These are phyloP conservation scores for Penicillium paneum DNA, from an alignment of 2,329 filamentous ascomycete species.

Conservation along the genomic window DNA sequence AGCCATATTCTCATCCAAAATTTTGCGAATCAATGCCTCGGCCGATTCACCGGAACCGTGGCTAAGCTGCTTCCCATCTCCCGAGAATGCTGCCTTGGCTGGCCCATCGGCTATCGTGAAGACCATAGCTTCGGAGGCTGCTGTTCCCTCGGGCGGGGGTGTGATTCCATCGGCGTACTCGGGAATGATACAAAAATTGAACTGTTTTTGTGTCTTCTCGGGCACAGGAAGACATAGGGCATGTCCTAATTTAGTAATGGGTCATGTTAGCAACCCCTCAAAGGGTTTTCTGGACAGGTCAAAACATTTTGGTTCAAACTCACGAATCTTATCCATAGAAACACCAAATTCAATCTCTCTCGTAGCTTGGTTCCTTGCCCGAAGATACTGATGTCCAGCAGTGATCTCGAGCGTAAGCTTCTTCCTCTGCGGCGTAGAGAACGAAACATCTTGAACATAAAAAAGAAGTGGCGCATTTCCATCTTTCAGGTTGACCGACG, in stretches of 20 bases:
- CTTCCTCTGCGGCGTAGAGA: slow-evolving; percentile 61
- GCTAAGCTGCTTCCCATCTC: slow-evolving; percentile 45
- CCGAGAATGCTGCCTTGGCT: slow-evolving; percentile 44
- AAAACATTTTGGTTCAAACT: slow-evolving; percentile 19
- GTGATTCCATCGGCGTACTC: slow-evolving; percentile 50
- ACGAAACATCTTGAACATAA: slow-evolving; percentile 56
- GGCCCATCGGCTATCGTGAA: slow-evolving; percentile 58
- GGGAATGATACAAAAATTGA: slow-evolving; percentile 61
- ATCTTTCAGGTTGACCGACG: slow-evolving; percentile 32
- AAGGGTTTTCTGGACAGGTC: too few relatives aligned
- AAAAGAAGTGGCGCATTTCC: slow-evolving; percentile 39
- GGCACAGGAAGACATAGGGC: slow-evolving; percentile 61
- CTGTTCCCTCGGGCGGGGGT: slow-evolving; percentile 40
- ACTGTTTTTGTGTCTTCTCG: slow-evolving; percentile 61
- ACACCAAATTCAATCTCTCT: slow-evolving; percentile 55
- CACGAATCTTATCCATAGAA: slow-evolving; percentile 49
- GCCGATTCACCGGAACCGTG: slow-evolving; percentile 47
- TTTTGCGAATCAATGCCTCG: slow-evolving; percentile 42
- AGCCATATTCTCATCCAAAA: slow-evolving; percentile 50
- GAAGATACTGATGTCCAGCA: slow-evolving; percentile 41
- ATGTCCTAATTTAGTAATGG: slow-evolving; percentile 43
- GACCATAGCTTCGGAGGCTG: slow-evolving; percentile 54
- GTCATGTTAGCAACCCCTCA: slow-evolving; percentile 6
- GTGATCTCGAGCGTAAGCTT: slow-evolving; percentile 61
- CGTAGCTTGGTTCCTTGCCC: slow-evolving; percentile 50